Percentiles rank a stretch among this genome's conserved stretches.
Conservation (phyloP, 495 filamentous ascomycete genomes). For the Annulohypoxylon bovei region DNA sequence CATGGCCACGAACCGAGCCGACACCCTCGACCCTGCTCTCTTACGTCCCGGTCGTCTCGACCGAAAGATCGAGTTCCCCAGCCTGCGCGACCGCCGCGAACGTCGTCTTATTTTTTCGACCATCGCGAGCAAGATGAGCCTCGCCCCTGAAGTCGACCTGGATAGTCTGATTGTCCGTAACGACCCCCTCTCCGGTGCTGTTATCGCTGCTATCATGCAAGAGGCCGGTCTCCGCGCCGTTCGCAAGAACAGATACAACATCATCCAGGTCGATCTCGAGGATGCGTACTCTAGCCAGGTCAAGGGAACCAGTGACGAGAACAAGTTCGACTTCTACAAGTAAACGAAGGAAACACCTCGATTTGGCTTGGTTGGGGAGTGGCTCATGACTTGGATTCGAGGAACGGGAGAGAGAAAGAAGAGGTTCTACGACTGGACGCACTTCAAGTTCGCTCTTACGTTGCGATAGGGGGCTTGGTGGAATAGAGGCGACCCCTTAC, state of each 20-base stretch:
- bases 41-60: conserved; percentile 95
- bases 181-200: conserved; percentile 91
- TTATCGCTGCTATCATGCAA: conserved; percentile 99
- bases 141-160: conserved; percentile 94
- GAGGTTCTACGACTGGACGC: neutral
- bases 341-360: conserved; percentile 31
- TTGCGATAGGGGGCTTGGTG: neutral
- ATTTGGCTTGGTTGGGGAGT: neutral
- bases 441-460: neutral
- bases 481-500: conserved; percentile 4
- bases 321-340: conserved; percentile 79
- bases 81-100: conserved; percentile 88
- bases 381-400: neutral
- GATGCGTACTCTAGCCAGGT: conserved; percentile 96
- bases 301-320: conserved; percentile 83
- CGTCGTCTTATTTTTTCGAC: conserved; percentile 95
- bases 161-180: conserved; percentile 96
- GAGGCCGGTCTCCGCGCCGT: conserved; percentile 95
- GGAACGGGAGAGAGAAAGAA: neutral
- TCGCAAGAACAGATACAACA: conserved; percentile 98
- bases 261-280: conserved; percentile 94
- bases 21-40: conserved; percentile 94
- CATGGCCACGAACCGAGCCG: conserved; percentile 98
- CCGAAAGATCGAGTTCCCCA: conserved; percentile 98
- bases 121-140: conserved; percentile 94